Conservation (phyloP, 139 green algal species). For the Ettlia oleoabundans region DNA sequence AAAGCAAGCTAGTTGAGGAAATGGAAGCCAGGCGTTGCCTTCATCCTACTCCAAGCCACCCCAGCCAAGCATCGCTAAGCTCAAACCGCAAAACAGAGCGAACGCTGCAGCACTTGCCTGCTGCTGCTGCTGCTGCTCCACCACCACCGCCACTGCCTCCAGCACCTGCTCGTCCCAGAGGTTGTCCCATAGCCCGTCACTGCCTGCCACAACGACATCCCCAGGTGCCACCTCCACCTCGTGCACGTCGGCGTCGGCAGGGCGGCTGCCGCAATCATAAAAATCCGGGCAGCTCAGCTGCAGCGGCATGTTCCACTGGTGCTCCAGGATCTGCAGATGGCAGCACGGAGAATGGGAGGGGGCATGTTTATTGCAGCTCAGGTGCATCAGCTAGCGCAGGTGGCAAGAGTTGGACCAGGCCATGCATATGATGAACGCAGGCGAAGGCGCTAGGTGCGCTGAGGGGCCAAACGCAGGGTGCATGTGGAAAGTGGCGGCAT, state of each 20-base stretch:
- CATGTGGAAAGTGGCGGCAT: too few relatives aligned
- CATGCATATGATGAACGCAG: too few relatives aligned
- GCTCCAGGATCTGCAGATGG: slow-evolving; percentile 79
- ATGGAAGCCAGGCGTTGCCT: too few relatives aligned
- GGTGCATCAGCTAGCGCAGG: too few relatives aligned
- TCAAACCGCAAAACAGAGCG: background rate
- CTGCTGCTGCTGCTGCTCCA: slow-evolving; percentile 10
- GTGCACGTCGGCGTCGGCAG: slow-evolving; percentile 47
- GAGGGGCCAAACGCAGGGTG: too few relatives aligned
- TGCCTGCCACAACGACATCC: slow-evolving; percentile 71
- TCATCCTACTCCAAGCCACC: too few relatives aligned
- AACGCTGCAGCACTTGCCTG: background rate
- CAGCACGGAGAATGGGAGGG: background rate
- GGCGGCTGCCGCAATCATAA: slow-evolving; percentile 41
- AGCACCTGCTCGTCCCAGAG: slow-evolving; percentile 89
- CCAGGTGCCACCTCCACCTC: slow-evolving; percentile 60
- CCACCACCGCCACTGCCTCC: slow-evolving; percentile 8
- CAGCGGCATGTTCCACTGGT: slow-evolving; percentile 97
- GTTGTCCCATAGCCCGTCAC: slow-evolving; percentile 98
- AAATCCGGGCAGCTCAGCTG: slow-evolving; percentile 71
- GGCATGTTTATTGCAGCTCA: background rate
- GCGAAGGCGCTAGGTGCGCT: too few relatives aligned
- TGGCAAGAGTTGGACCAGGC: too few relatives aligned
- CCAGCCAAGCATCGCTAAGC: too few relatives aligned
- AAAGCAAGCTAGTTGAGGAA: too few relatives aligned